phyloP scores from a whole-genome alignment of 768 basidiomycete species.

The Wakefieldia striispora region DNA sequence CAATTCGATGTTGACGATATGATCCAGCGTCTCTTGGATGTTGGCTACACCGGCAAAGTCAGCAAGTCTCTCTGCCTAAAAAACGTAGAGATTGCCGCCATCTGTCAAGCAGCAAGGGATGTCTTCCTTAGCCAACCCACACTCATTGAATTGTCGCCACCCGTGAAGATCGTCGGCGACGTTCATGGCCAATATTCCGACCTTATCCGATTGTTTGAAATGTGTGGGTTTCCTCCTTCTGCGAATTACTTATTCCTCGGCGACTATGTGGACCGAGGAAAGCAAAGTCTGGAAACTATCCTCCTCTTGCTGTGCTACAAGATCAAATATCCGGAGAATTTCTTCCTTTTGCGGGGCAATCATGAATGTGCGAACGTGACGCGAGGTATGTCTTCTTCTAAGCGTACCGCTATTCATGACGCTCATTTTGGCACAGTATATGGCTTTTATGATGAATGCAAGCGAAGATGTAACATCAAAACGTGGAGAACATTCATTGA shows the following conservation, averaged over 20 bases:
- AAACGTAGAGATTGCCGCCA: conserved; percentile 91
- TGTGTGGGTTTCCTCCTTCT: conserved; percentile 98
- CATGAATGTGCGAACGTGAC: conserved; percentile 99
- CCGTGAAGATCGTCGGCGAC: conserved; percentile 99
- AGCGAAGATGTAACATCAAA: conserved; percentile 98
- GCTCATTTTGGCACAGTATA: conserved; percentile 62
- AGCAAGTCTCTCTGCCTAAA: conserved; percentile 94
- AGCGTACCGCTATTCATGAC: conserved; percentile 9
- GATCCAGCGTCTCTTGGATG: conserved; percentile 93
- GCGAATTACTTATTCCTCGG: conserved; percentile 99
- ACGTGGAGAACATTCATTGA: conserved; percentile 99
- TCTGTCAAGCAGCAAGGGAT: conserved; percentile 94
- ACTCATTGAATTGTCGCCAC: conserved; percentile 93
- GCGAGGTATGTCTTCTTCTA: conserved; percentile 61
- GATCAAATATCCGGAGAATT: conserved; percentile 99
- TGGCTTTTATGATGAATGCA: conserved; percentile 99
- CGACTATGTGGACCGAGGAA: conserved; percentile 98
- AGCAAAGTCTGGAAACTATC: conserved; percentile 98
- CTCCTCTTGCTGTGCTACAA: conserved; percentile 97
- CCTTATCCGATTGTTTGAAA: conserved; percentile 96
- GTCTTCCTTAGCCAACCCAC: conserved; percentile 96
- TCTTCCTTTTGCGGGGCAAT: conserved; percentile 96
- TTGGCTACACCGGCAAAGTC: conserved; percentile 97
- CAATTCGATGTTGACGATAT: conserved; percentile 96
- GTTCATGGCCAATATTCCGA: conserved; percentile 99